phyloP scores from a whole-genome alignment of 495 filamentous ascomycete genomes.

The Penicillium malachiteum region DNA sequence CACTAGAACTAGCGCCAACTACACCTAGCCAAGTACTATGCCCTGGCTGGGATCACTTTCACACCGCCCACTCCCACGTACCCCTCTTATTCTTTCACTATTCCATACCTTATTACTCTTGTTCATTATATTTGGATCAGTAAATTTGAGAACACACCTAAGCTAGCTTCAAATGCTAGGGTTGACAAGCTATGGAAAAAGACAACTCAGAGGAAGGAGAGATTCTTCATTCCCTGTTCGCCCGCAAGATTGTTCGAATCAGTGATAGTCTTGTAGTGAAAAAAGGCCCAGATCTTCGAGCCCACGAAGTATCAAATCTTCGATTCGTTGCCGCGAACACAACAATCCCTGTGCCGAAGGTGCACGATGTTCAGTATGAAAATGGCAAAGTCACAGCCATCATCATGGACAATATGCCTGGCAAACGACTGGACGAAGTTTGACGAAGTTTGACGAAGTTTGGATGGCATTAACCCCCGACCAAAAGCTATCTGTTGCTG shows the following conservation, averaged over 20 bases:
- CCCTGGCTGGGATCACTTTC: too few species aligned
- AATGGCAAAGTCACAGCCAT: conserved; percentile 17
- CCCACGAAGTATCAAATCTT: conserved; percentile 9
- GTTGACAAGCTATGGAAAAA: background rate
- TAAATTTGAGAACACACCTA: background rate
- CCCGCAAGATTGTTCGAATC: conserved; percentile 8
- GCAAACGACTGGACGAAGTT: conserved; percentile 22
- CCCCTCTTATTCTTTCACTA: too few species aligned
- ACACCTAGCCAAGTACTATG: too few species aligned
- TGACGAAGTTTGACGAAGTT: conserved; percentile 26
- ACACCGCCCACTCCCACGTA: too few species aligned
- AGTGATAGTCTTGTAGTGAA: conserved; percentile 10
- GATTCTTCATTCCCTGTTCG: background rate
- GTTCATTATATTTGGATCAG: too few species aligned
- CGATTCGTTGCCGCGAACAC: conserved; percentile 26
- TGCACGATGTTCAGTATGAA: conserved; percentile 18
- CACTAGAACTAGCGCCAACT: too few species aligned
- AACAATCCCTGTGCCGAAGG: conserved; percentile 28
- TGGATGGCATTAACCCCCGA: conserved; percentile 11
- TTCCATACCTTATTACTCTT: too few species aligned
- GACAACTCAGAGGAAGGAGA: background rate
- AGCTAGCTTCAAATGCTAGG: background rate
- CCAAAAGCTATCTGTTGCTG: conserved; percentile 21
- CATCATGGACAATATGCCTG: conserved; percentile 34
- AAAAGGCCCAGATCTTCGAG: conserved; percentile 1